Evolutionary conservation across 371 early-diverging fungal species (phyloP).

Genomic region (Enterospora canceri): DNA sequence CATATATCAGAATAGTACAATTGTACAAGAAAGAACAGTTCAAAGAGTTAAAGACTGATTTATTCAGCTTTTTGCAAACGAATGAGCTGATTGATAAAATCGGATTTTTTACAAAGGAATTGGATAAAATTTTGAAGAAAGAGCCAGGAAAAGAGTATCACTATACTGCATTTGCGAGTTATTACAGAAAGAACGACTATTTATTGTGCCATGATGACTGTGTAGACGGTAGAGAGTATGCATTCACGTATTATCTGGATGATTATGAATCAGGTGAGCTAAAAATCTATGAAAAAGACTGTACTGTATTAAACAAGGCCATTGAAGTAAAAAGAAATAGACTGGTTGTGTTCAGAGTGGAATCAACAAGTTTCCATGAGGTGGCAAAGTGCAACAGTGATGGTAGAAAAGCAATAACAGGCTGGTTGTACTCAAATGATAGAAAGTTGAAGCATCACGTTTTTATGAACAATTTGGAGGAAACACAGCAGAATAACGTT

Average conservation of each 20-base stretch:
- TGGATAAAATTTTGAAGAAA: constrained; percentile 13
- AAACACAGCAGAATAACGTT: neutral
- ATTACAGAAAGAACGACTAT: constrained; percentile 47
- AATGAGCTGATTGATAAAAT: constrained; percentile 45
- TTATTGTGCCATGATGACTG: constrained; percentile 56
- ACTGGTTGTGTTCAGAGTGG: constrained; percentile 56
- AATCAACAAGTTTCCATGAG: constrained; percentile 52
- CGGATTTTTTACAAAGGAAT: constrained; percentile 30
- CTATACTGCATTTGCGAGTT: constrained; percentile 52
- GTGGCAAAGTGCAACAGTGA: constrained; percentile 35
- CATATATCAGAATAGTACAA: constrained; percentile 2
- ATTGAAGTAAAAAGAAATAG: constrained; percentile 46
- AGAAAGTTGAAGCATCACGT: neutral
- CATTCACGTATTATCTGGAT: constrained; percentile 55
- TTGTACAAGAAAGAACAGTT: constrained; percentile 13
- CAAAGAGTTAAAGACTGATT: constrained; percentile 45
- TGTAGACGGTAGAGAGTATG: constrained; percentile 47
- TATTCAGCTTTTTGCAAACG: constrained; percentile 54
- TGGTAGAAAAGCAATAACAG: constrained; percentile 53
- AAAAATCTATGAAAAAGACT: constrained; percentile 48
- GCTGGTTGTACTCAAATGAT: constrained; percentile 47
- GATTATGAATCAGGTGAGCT: constrained; percentile 46
- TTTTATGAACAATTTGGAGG: constrained; percentile 4
- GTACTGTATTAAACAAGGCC: constrained; percentile 29
- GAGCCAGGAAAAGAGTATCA: neutral